Evolutionary conservation across 148 eudicot species (phyloP).

Genomic region (Rhododendron kiyosumense): DNA sequence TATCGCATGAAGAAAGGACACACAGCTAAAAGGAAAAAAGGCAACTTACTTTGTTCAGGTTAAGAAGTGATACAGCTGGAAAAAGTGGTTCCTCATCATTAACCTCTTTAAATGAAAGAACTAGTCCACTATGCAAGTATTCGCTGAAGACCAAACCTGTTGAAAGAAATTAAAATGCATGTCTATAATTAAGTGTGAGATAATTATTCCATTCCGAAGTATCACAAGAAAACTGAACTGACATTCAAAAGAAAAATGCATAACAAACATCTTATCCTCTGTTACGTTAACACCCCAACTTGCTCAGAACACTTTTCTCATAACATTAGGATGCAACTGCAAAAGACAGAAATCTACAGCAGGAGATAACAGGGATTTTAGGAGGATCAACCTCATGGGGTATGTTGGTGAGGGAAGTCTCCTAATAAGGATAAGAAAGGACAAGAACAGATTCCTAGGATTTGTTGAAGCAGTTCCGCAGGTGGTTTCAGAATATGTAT

Average conservation of each 20-base stretch:
- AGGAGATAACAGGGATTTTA: neutral
- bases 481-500: neutral
- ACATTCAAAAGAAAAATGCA: too few species aligned
- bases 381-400: too few species aligned
- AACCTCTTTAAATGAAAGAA: slow-evolving; percentile 87
- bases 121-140: slow-evolving; percentile 79
- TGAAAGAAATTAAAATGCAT: slow-evolving; percentile 13
- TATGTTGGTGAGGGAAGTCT: too few species aligned
- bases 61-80: slow-evolving; percentile 63
- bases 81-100: slow-evolving; percentile 91
- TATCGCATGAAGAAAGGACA: too few species aligned
- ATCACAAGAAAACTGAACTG: too few species aligned
- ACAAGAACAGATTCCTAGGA: neutral
- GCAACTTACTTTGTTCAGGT: slow-evolving; percentile 52
- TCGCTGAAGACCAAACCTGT: slow-evolving; percentile 85
- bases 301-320: neutral
- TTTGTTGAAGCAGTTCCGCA: neutral
- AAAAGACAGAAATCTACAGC: neutral
- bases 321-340: neutral
- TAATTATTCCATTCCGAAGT: too few species aligned
- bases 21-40: neutral
- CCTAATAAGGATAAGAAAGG: neutral
- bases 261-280: too few species aligned
- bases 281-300: neutral
- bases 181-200: neutral